phyloP scores from a whole-genome alignment of 208 protist genomes.

The Porcisia hertigi region DNA sequence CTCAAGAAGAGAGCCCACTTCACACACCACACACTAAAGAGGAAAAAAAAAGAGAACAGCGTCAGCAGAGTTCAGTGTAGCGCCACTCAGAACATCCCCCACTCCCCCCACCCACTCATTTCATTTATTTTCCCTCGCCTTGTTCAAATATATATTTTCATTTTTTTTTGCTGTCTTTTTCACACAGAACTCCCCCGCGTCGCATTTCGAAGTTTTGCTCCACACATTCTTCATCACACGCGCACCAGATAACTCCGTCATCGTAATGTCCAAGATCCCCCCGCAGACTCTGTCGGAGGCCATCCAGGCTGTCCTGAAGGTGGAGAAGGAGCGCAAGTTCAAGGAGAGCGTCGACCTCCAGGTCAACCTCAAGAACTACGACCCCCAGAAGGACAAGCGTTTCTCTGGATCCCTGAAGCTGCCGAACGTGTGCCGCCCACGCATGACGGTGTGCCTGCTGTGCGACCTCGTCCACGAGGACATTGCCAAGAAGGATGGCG shows the following conservation, averaged over 20 bases:
- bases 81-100: neutral
- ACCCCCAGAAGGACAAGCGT: conserved; percentile 99
- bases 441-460: conserved; percentile 97
- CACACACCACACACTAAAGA: conserved; percentile 6
- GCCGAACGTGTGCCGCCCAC: conserved; percentile 92
- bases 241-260: neutral
- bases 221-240: neutral
- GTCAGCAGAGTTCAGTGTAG: conserved; percentile 6
- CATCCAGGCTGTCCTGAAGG: conserved; percentile 80
- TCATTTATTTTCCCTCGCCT: neutral
- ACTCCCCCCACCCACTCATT: too few species aligned
- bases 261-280: conserved; percentile 87
- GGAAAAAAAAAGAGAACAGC: conserved; percentile 13
- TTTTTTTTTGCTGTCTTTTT: neutral
- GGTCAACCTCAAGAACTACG: conserved; percentile 99
- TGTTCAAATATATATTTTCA: neutral
- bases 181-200: neutral
- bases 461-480: conserved; percentile 97
- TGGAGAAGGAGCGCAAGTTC: conserved; percentile 95
- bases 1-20: conserved; percentile 5
- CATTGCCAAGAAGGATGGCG: conserved; percentile 90
- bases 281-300: conserved; percentile 77
- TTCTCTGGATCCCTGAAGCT: conserved; percentile 97
- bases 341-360: conserved; percentile 99
- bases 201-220: neutral